Evolutionary conservation across 2,329 filamentous ascomycete species (phyloP).

Genomic region (Claviceps cyperi): DNA sequence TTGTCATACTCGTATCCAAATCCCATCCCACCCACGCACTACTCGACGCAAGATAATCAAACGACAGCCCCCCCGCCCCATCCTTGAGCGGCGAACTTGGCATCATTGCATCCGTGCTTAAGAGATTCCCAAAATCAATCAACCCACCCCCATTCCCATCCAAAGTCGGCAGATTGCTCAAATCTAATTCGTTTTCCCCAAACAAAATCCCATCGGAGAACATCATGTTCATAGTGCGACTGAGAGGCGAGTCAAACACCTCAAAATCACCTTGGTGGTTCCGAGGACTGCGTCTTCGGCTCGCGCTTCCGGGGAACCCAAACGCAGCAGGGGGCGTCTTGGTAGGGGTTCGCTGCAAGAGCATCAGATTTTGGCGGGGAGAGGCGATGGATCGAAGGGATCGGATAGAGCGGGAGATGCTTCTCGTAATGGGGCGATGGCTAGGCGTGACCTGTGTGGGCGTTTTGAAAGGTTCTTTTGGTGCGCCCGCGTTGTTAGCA

Average conservation of each 20-base stretch:
- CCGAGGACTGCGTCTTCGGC: constrained; percentile 29
- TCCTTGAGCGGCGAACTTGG: constrained; percentile 32
- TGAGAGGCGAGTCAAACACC: constrained; percentile 41
- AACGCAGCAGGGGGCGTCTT: constrained; percentile 23
- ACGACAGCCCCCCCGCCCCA: constrained; percentile 10
- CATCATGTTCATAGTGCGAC: constrained; percentile 47
- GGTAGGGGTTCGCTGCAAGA: constrained; percentile 35
- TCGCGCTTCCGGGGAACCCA: constrained; percentile 16
- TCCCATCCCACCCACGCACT: constrained; percentile 19
- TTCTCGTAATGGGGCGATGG: constrained; percentile 46
- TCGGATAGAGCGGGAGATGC: constrained; percentile 41
- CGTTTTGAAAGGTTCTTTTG: constrained; percentile 42
- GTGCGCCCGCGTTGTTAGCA: constrained; percentile 23
- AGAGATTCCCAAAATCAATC: constrained; percentile 33
- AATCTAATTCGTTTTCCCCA: constrained; percentile 28
- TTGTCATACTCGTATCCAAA: constrained; percentile 6
- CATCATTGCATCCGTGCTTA: constrained; percentile 32
- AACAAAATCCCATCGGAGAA: constrained; percentile 41
- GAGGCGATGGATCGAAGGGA: constrained; percentile 30
- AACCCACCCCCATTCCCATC: constrained; percentile 20
- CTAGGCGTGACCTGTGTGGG: constrained; percentile 47
- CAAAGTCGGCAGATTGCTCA: constrained; percentile 24
- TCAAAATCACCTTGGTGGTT: constrained; percentile 23
- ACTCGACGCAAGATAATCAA: constrained; percentile 17
- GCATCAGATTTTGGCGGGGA: constrained; percentile 25